phyloP scores from a whole-genome alignment of 495 filamentous ascomycete species.

The Talaromyces trachyspermus region DNA sequence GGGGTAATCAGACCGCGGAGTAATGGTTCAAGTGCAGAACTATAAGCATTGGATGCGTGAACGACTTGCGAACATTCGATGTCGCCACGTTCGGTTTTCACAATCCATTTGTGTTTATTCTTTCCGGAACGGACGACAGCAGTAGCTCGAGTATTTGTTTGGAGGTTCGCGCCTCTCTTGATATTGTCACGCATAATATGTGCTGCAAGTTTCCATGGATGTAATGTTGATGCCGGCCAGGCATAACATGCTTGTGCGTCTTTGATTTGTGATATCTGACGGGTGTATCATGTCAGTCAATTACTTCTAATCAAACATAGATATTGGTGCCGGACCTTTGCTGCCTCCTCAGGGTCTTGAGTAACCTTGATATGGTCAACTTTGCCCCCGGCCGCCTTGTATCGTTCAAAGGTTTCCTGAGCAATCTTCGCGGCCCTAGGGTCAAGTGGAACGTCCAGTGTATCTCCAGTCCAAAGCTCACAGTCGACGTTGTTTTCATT shows the following conservation, averaged over 20 bases:
- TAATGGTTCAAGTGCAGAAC: background rate
- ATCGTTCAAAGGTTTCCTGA: background rate
- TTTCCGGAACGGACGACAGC: background rate
- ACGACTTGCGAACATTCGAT: background rate
- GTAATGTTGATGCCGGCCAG: background rate
- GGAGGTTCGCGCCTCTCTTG: background rate
- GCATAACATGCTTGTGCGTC: conserved; percentile 1
- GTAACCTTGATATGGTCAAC: conserved; percentile 1
- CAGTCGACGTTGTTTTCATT: conserved; percentile 1
- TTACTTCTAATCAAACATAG: background rate
- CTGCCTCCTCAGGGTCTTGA: background rate
- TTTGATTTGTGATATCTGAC: background rate
- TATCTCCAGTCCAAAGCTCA: background rate
- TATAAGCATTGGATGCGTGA: background rate
- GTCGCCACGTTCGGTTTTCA: background rate
- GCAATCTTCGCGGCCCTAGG: background rate
- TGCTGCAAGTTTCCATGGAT: background rate
- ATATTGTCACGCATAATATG: conserved; percentile 2
- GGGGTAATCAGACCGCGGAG: background rate
- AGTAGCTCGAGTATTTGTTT: background rate
- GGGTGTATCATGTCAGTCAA: background rate
- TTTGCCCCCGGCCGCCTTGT: background rate
- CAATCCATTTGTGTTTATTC: background rate
- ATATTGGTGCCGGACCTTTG: background rate
- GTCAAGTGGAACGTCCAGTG: background rate